These are phyloP conservation scores for Przewalskia tangutica DNA, from an alignment of 257 asterid species.

Conservation along the genomic window DNA sequence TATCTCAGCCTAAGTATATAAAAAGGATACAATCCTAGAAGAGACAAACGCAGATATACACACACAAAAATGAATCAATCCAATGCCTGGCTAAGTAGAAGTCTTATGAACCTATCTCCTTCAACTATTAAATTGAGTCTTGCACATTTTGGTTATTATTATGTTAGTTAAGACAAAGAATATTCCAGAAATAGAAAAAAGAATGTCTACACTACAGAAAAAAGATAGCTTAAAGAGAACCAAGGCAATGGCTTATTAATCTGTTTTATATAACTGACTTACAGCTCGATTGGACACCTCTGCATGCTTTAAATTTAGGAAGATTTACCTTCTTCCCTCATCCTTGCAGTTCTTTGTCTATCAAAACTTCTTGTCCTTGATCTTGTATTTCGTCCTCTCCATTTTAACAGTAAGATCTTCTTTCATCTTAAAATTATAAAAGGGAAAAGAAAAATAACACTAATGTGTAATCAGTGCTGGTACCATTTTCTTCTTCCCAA, in stretches of 20 bases:
- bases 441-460: neutral
- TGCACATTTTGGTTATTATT: neutral
- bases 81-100: neutral
- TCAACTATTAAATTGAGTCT: neutral
- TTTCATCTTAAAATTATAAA: neutral
- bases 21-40: neutral
- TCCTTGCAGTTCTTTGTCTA: neutral
- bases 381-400: neutral
- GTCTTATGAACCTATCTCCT: neutral
- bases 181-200: neutral
- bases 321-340: neutral
- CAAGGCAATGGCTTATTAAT: neutral
- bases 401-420: neutral
- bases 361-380: neutral
- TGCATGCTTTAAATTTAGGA: neutral
- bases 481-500: neutral
- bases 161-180: neutral
- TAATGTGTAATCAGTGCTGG: neutral
- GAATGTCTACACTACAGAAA: neutral
- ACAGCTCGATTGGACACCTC: neutral
- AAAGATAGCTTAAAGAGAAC: neutral
- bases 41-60: neutral
- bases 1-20: neutral
- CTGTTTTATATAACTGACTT: neutral
- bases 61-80: neutral